These are phyloP conservation scores for Bombardia bombarda DNA, from an alignment of 495 filamentous ascomycete species.

Conservation along the genomic window DNA sequence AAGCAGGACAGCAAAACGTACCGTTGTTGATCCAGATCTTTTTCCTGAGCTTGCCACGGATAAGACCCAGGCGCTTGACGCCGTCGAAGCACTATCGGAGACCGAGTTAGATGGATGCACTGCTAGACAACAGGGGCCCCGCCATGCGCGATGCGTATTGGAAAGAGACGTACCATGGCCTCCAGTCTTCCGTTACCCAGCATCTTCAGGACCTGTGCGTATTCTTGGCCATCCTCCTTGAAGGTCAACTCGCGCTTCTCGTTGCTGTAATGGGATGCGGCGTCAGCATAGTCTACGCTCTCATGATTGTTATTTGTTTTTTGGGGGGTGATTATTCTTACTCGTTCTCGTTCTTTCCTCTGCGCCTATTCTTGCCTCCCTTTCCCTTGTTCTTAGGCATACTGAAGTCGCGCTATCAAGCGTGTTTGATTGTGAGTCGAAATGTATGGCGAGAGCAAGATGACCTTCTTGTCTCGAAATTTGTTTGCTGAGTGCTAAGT, in stretches of 20 bases:
- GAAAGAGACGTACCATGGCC: conserved; percentile 39
- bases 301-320: not conserved
- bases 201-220: conserved; percentile 98
- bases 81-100: conserved; percentile 84
- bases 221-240: conserved; percentile 99
- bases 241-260: conserved; percentile 97
- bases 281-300: conserved; percentile 2
- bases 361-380: conserved; percentile 97
- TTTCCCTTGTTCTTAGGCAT: conserved; percentile 39
- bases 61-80: conserved; percentile 73
- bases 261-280: conserved; percentile 49
- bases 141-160: too few species aligned
- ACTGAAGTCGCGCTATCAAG: conserved; percentile 3
- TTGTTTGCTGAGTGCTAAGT: not conserved
- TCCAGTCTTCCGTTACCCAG: conserved; percentile 95
- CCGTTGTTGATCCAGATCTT: conserved; percentile 98
- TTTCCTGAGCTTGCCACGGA: conserved; percentile 94
- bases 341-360: conserved; percentile 98
- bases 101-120: not conserved
- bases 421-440: not conserved
- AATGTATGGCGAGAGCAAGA: not conserved
- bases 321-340: conserved; percentile 6
- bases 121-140: too few species aligned
- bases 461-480: not conserved
- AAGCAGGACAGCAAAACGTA: not conserved